Base-by-base conservation (phyloP, 1,284 basidiomycete genomes). In the Wallemia mellicola region DNA sequence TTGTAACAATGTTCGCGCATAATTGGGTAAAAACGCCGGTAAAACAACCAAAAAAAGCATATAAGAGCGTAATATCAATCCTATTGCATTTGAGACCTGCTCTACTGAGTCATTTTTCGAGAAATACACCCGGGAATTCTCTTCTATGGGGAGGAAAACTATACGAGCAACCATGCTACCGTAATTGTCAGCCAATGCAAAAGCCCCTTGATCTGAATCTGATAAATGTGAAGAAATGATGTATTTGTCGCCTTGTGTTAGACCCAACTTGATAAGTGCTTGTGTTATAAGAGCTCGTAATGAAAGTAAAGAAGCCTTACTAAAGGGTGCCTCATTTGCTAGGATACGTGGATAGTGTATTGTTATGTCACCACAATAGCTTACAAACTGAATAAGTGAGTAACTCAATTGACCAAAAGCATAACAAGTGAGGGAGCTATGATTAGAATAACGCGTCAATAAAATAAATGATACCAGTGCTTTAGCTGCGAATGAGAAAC, bases 181-280 rank as follows among this genome's bases (percentile, higher is more conserved):
- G 67, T 95, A 95, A 70, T 94, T 94, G 55, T 83, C 82, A 14
- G 91, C 91, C 11, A 95, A 75, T 0, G 89, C 89, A 68, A 94
- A 95, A 1, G 86, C 89, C 11, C 86, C 89, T 70, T 94, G 88
- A 67, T 89, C 83, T 59, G 80, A 74, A 54, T 91, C 71, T 14
- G 83, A 80, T 61, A 85, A 86, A 63, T 87, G 79, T 64, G 77
- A 78, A 0, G 85, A 84, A 25, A 95, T 75, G 1, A 91, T 77
- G 57, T 98, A 73, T 65, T 94, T 88, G 70, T 99, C 94, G 11
- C 86, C 88, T 68, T 98, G 94, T 0, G 91, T 96, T 27, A 99
- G 73, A 63, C 92, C 76, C 67, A 98, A 91, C 68, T 98, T 98
- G 64, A 96, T 75, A 1, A 94, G 65, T 1, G 83, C 86, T 68